phyloP scores from a whole-genome alignment of 129 eudicot species.

The Apium graveolens region DNA sequence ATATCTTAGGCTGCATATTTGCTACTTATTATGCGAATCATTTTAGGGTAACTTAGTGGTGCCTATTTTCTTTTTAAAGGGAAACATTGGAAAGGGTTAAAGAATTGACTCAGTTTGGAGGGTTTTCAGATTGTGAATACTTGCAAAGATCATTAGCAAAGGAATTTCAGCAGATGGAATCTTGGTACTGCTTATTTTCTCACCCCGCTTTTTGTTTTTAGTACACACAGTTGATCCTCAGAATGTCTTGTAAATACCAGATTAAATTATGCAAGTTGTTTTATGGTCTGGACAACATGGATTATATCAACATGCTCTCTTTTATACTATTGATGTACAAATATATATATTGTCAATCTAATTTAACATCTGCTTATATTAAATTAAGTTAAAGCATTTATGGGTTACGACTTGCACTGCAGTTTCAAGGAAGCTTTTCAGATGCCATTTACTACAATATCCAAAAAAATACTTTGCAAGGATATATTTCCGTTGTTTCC shows the following conservation, averaged over 20 bases:
- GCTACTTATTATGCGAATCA: neutral
- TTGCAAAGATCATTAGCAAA: slow-evolving; percentile 65
- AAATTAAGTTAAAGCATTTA: neutral
- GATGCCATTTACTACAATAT: slow-evolving; percentile 78
- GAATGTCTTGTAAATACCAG: neutral
- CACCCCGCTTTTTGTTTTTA: neutral
- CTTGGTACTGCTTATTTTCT: slow-evolving; percentile 50
- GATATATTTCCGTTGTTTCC: slow-evolving; percentile 76
- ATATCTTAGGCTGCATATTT: neutral
- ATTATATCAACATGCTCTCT: neutral
- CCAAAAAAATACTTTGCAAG: slow-evolving; percentile 50
- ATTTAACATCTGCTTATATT: neutral
- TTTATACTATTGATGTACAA: neutral
- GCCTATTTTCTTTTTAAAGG: slow-evolving; percentile 29
- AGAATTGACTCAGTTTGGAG: slow-evolving; percentile 74
- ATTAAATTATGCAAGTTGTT: neutral
- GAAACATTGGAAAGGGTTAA: slow-evolving; percentile 56
- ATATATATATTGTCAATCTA: neutral
- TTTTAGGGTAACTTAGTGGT: neutral
- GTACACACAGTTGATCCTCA: neutral
- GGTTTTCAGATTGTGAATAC: slow-evolving; percentile 67
- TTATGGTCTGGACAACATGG: slow-evolving; percentile 1
- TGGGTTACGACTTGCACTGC: slow-evolving; percentile 17
- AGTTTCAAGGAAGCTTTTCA: slow-evolving; percentile 86
- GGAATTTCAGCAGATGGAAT: slow-evolving; percentile 81